phyloP scores from a whole-genome alignment of 495 filamentous ascomycete genomes.

The Trypethelium eluteriae region DNA sequence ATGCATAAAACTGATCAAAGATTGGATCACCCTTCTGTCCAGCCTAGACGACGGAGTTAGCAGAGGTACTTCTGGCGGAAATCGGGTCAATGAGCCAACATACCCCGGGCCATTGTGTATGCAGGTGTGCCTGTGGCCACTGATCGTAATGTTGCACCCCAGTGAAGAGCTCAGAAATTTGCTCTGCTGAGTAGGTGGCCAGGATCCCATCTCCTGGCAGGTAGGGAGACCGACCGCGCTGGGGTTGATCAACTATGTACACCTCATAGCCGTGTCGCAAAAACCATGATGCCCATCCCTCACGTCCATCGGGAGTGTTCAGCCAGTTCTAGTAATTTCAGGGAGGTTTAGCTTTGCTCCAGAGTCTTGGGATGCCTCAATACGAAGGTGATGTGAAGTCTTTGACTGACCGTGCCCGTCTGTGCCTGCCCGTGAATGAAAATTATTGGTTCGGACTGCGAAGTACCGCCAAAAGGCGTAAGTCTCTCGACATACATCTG shows the following conservation, averaged over 20 bases:
- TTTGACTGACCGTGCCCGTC: conserved; percentile 20
- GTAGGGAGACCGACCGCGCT: conserved; percentile 40
- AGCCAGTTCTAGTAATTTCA: conserved; percentile 30
- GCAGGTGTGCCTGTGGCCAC: conserved; percentile 41
- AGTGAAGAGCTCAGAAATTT: conserved; percentile 39
- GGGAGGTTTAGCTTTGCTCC: background rate
- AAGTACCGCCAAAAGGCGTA: background rate
- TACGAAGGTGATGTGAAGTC: background rate
- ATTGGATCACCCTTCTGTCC: conserved; percentile 38
- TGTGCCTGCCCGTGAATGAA: conserved; percentile 24
- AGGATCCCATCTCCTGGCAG: conserved; percentile 31
- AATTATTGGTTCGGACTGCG: conserved; percentile 18
- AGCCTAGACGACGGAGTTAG: conserved; percentile 12
- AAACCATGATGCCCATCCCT: conserved; percentile 44
- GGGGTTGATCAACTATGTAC: conserved; percentile 43
- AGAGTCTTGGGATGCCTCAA: background rate
- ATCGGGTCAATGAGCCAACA: background rate
- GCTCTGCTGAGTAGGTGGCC: conserved; percentile 32
- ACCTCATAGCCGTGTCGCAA: conserved; percentile 40
- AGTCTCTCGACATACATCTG: conserved; percentile 31
- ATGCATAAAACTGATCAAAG: conserved; percentile 42
- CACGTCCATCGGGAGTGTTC: conserved; percentile 42
- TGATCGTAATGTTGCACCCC: conserved; percentile 32
- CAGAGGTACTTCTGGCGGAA: background rate
- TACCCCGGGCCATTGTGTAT: conserved; percentile 44